A percentile compares a stretch with the other conserved stretches of the same genome.
phyloP scores from a whole-genome alignment of 805 yeast genomes.

The Wickerhamomyces chaumierensis region DNA sequence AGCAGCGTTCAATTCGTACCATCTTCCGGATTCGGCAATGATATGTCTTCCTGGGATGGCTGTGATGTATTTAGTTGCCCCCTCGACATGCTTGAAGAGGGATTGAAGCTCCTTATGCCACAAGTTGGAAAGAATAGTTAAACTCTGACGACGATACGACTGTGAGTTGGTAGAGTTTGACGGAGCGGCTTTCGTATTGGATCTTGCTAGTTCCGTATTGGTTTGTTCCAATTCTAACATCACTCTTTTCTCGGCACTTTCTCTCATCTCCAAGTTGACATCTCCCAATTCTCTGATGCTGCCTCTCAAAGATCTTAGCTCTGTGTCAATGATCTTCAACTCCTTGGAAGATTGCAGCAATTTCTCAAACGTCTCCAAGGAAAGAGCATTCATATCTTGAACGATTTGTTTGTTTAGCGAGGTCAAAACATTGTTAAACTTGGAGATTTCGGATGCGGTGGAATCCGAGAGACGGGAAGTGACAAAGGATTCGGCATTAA shows the following conservation, averaged over 20 bases:
- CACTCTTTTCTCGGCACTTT: constrained; percentile 47
- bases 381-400: constrained; percentile 44
- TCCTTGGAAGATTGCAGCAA: constrained; percentile 50
- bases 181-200: constrained; percentile 8
- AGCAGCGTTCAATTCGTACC: constrained; percentile 80
- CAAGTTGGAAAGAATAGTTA: constrained; percentile 62
- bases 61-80: constrained; percentile 74
- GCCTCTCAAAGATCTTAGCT: constrained; percentile 48
- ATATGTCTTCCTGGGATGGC: constrained; percentile 74
- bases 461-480: constrained; percentile 46
- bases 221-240: constrained; percentile 29
- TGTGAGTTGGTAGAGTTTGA: constrained; percentile 1
- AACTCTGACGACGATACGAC: constrained; percentile 25
- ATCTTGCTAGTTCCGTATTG: background rate
- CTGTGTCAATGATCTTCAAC: constrained; percentile 51
- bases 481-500: constrained; percentile 38
- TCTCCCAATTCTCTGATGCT: constrained; percentile 49
- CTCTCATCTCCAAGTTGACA: constrained; percentile 47
- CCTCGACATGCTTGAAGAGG: constrained; percentile 75
- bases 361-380: constrained; percentile 52
- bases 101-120: constrained; percentile 69
- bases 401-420: constrained; percentile 39
- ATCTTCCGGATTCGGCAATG: constrained; percentile 65
- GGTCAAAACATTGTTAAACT: constrained; percentile 44
- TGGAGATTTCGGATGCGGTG: constrained; percentile 62